phyloP scores from a whole-genome alignment of 257 asterid species.

The Lithospermum erythrorhizon region DNA sequence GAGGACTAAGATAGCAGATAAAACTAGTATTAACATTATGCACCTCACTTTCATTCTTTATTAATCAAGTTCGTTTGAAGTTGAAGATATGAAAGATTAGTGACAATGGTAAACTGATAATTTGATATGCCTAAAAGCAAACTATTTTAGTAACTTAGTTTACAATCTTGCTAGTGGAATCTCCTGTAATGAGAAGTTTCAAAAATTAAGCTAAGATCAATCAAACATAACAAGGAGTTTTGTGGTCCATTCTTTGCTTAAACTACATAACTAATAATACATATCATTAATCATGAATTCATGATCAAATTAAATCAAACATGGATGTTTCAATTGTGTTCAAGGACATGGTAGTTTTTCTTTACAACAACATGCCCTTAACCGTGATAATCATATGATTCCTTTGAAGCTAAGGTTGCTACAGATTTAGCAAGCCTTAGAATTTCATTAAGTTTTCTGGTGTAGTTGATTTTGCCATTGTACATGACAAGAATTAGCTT shows the following conservation, averaged over 20 bases:
- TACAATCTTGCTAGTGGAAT: not conserved
- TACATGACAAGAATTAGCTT: slow-evolving; percentile 55
- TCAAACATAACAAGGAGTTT: not conserved
- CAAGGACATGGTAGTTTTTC: slow-evolving; percentile 4
- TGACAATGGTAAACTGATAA: too few relatives aligned
- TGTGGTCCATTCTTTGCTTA: not conserved
- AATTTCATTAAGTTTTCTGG: slow-evolving; percentile 38
- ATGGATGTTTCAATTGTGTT: slow-evolving; percentile 12
- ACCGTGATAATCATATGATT: not conserved
- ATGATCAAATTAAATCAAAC: not conserved
- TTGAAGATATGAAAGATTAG: too few relatives aligned
- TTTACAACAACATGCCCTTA: slow-evolving; percentile 29
- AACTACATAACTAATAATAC: not conserved
- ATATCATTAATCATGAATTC: slow-evolving; percentile 1
- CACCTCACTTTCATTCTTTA: too few relatives aligned
- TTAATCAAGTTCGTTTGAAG: too few relatives aligned
- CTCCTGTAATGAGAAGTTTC: not conserved
- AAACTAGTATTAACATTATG: too few relatives aligned
- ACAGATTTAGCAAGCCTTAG: slow-evolving; percentile 36
- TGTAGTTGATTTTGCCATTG: slow-evolving; percentile 61
- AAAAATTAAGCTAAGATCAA: not conserved
- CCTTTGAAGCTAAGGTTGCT: slow-evolving; percentile 48
- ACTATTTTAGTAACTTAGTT: too few relatives aligned
- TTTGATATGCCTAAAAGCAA: too few relatives aligned
- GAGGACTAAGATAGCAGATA: too few relatives aligned